phyloP scores from a whole-genome alignment of 495 filamentous ascomycete species.

The Halenospora varia region DNA sequence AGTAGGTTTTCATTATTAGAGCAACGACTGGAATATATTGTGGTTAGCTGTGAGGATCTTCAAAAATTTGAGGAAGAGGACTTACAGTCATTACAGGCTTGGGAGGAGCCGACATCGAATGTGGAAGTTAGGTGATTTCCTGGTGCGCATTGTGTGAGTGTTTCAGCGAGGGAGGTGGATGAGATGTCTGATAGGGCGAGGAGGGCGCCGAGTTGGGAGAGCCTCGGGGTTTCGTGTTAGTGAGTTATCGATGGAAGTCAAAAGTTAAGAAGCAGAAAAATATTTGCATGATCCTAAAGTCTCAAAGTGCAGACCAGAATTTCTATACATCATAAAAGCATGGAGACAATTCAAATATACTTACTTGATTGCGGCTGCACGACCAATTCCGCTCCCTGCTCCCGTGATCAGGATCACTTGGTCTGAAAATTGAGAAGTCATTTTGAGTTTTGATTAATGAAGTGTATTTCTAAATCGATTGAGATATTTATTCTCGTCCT shows the following conservation, averaged over 20 bases:
- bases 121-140: slow-evolving; percentile 14
- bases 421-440: not conserved
- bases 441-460: slow-evolving; percentile 20
- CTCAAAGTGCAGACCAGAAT: not conserved
- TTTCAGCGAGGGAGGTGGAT: slow-evolving; percentile 22
- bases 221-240: slow-evolving; percentile 22
- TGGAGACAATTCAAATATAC: not conserved
- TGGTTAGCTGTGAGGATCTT: no score
- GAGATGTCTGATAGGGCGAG: slow-evolving; percentile 45
- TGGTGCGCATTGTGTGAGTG: slow-evolving; percentile 13
- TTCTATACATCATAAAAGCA: not conserved
- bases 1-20: slow-evolving; percentile 27
- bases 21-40: no score
- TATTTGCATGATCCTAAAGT: no score
- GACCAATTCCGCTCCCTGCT: slow-evolving; percentile 42
- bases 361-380: slow-evolving; percentile 31
- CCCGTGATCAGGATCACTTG: slow-evolving; percentile 7
- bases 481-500: not conserved
- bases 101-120: slow-evolving; percentile 35
- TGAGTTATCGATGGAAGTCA: slow-evolving; percentile 1
- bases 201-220: slow-evolving; percentile 36
- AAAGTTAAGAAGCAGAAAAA: not conserved
- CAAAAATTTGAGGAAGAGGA: no score
- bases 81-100: slow-evolving; percentile 23
- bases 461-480: no score